These are phyloP conservation scores for Sporothrix phasma DNA, from an alignment of 2,329 filamentous ascomycete genomes.

Conservation along the genomic window DNA sequence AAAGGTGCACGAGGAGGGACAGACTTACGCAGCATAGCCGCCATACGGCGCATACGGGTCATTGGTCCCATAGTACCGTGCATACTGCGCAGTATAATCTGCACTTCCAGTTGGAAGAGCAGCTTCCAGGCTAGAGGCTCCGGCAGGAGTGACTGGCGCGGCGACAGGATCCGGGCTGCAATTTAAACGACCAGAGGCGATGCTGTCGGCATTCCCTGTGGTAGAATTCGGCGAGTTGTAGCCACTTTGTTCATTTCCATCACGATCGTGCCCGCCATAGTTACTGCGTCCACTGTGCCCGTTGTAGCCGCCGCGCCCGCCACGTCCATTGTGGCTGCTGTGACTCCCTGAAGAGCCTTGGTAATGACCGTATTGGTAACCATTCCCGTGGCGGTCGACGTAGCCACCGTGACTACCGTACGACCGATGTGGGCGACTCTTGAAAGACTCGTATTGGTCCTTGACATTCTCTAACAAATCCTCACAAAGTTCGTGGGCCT, in stretches of 20 bases:
- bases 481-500: slow-evolving; percentile 79
- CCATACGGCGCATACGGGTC: slow-evolving; percentile 86
- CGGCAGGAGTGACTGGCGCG: neutral
- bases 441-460: slow-evolving; percentile 84
- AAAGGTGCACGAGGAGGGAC: neutral
- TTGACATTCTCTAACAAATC: slow-evolving; percentile 80
- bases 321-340: slow-evolving; percentile 18
- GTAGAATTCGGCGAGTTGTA: slow-evolving; percentile 33
- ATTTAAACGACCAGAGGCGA: slow-evolving; percentile 25
- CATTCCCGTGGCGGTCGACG: slow-evolving; percentile 33
- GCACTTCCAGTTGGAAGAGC: slow-evolving; percentile 19
- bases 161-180: neutral
- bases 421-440: slow-evolving; percentile 62
- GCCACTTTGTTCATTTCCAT: slow-evolving; percentile 22
- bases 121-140: neutral
- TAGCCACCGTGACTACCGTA: slow-evolving; percentile 45
- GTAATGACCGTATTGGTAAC: slow-evolving; percentile 25
- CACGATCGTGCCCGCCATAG: neutral
- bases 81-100: slow-evolving; percentile 74
- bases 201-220: slow-evolving; percentile 29
- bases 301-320: slow-evolving; percentile 1
- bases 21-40: slow-evolving; percentile 64
- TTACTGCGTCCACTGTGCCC: slow-evolving; percentile 26
- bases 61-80: slow-evolving; percentile 61
- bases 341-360: slow-evolving; percentile 31